Evolutionary conservation across 306 rosid genomes (phyloP), one percentile per base, ranked within the genome.

Genomic region (Spatholobus suberectus): DNA sequence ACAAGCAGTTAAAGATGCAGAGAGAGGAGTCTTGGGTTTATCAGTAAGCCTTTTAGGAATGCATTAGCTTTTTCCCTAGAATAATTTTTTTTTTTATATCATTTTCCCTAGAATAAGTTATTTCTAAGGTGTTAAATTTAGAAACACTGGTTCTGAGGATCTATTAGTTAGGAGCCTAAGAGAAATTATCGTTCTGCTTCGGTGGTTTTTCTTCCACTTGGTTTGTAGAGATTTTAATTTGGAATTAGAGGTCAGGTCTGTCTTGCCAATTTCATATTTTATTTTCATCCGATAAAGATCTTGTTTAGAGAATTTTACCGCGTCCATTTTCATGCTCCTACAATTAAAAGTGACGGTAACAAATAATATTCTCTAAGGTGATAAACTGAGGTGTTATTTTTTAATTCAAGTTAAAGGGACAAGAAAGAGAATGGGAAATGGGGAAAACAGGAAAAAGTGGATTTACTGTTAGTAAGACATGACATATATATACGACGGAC

Each of bases 1-100:
- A 91, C 68, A 90, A 83, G 71, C 97, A 94, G 83, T 63, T 92
- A 87, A 87, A 90, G 94, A 94, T 89, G 94, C 97, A 92, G 81
- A 89, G 92, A 78, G 97, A 92, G 47, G 93, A 94, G 18, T 87
- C 89, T 41, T 87, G 85, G 92, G 73, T 74, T 74, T 88, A 86
- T 80, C 87, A 87, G 40, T 68, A 84, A 84, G 70, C 86, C 77
- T 87, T 86, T 47, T 83, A 69, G 57, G 34, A 44, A 32, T 54
- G 10, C 49, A 73, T 11, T 47, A 27, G 3, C 47, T 52, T 44
- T 74, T 15, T 24, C 34, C n/a, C n/a, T n/a, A n/a, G n/a, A n/a
- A n/a, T n/a, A n/a, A n/a, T n/a, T n/a, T n/a, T n/a, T n/a, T n/a
- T n/a, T n/a, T n/a, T n/a, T n/a, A n/a, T n/a, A n/a, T n/a, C n/a